Percentiles rank a stretch among this genome's conserved stretches.
phyloP scores from a whole-genome alignment of 345 rosid species.

The Streptanthus diversifolius region DNA sequence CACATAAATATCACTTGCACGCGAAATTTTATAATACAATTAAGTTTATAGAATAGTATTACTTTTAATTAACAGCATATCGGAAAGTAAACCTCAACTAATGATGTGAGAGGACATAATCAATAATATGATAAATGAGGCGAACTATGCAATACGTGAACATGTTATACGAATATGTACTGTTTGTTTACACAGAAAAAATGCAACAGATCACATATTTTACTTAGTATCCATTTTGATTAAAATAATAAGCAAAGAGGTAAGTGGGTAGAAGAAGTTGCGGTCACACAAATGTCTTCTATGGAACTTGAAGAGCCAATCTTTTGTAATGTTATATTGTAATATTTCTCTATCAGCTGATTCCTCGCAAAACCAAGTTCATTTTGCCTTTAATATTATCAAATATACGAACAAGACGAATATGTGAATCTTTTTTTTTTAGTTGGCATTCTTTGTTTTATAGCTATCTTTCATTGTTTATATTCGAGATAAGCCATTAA shows the following conservation, averaged over 20 bases:
- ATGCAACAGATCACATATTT: background rate
- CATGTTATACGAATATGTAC: background rate
- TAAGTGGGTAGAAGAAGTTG: constrained; percentile 22
- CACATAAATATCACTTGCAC: background rate
- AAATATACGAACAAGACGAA: background rate
- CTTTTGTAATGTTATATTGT: background rate
- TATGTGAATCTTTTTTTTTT: constrained; percentile 3
- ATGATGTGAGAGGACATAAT: background rate
- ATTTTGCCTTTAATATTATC: background rate
- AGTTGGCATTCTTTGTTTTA: background rate
- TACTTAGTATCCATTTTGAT: background rate
- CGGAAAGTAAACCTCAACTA: background rate
- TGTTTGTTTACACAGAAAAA: background rate
- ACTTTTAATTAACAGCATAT: background rate
- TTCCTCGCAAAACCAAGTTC: constrained; percentile 4
- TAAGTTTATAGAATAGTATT: background rate
- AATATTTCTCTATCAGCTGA: background rate
- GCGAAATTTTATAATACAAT: background rate
- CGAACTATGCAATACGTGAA: no score
- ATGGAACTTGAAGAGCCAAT: constrained; percentile 31
- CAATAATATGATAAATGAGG: background rate
- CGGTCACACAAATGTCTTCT: constrained; percentile 19
- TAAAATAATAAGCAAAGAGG: constrained; percentile 1
- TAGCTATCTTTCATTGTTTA: background rate
- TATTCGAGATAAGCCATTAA: background rate